These are phyloP conservation scores for Ustilago trichophora DNA, from an alignment of 1,284 basidiomycete genomes.

Conservation along the genomic window DNA sequence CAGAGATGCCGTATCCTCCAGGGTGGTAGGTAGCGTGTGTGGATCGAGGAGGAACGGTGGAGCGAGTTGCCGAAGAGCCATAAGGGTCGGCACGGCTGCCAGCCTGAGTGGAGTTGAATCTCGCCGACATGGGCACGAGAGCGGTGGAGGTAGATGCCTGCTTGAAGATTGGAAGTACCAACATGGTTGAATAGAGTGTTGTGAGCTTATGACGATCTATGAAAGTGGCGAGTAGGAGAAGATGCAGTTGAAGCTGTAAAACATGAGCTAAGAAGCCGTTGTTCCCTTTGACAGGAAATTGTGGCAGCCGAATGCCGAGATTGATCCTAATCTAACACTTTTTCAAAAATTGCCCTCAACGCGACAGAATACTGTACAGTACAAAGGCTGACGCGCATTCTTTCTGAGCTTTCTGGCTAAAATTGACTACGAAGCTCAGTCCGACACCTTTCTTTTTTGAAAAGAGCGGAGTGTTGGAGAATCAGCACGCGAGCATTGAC, in stretches of 20 bases:
- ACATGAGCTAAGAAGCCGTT: slow-evolving; percentile 13
- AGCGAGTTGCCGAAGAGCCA: slow-evolving; percentile 32
- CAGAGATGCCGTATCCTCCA: slow-evolving; percentile 54
- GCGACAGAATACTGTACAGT: too few species aligned
- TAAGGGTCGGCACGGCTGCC: slow-evolving; percentile 11
- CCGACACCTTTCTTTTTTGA: too few species aligned
- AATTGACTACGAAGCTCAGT: too few species aligned
- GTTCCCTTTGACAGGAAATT: not conserved
- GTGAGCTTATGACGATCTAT: not conserved
- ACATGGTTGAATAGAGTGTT: slow-evolving; percentile 9
- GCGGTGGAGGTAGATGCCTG: not conserved
- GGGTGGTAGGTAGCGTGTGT: slow-evolving; percentile 56
- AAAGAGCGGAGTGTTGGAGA: slow-evolving; percentile 1
- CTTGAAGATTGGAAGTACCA: slow-evolving; percentile 11
- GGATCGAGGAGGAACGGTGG: slow-evolving; percentile 43
- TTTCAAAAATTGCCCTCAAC: too few species aligned
- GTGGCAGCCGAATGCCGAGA: slow-evolving; percentile 2
- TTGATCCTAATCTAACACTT: too few species aligned
- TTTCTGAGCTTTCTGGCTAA: too few species aligned
- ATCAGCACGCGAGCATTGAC: slow-evolving; percentile 20
- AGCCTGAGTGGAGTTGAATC: slow-evolving; percentile 33
- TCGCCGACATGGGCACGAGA: slow-evolving; percentile 2
- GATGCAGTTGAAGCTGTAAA: too few species aligned
- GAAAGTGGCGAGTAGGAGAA: slow-evolving; percentile 6
- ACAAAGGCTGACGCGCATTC: too few species aligned